Evolutionary conservation across 306 rosid species (phyloP), one percentile per base, ranked within the genome.

Genomic region (Albizia julibrissin): DNA sequence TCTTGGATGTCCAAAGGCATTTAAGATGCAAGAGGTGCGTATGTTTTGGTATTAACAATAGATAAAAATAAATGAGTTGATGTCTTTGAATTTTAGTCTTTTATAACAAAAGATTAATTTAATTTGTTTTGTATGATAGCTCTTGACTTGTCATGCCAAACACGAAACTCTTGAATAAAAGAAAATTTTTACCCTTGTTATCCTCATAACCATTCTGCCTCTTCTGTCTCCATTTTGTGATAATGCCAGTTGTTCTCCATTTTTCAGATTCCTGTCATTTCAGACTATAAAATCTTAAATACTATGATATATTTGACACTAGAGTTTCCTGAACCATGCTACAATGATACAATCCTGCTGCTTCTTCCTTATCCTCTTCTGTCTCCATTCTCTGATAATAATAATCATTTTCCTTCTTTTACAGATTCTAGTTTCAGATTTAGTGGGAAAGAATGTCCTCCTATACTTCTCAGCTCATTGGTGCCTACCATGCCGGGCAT

Each of bases 391-490:
- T 54, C 10, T 7, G 11, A 8, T 56, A 56, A 18, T 56, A 26
- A 56, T 56, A 0, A 13, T 56, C 12, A 56, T 21, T 56, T 21
- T 8, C 62, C 24, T 56, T 19, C 26, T 19, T 77, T 59, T 70
- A 77, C 87, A 92, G 98, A 71, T 92, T 69, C 92, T 81, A 0
- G 93, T 94, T 62, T 88, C 91, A 14, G 91, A 88, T 69, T 83
- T 94, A 26, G 85, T 84, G 71, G 97, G 97, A 71, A 91, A 89
- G 88, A 90, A 40, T 52, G 80, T 94, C 74, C 89, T 94, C 46
- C 89, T 94, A 22, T 94, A 92, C 84, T 94, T 94, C 90, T 94
- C 97, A 47, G 98, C 94, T 12, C 92, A 91, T 12, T 91, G 97
- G 97, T 90, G 97, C 78, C 91, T 92, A 47, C 94, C 94, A 40